Evolutionary conservation across 768 basidiomycete species (phyloP).

Genomic region (Suillus americanus): DNA sequence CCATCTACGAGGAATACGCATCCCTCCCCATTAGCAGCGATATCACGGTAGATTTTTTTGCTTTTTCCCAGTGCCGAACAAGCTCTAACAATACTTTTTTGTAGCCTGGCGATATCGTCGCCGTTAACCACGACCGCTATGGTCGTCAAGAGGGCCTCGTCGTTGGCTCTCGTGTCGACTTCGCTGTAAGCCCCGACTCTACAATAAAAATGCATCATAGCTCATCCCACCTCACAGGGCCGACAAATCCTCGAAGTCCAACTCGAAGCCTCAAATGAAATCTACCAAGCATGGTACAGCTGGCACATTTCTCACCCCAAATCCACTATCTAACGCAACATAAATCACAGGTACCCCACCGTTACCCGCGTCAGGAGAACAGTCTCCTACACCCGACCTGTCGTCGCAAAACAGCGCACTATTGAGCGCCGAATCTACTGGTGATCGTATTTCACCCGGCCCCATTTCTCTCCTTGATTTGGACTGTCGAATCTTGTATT

Average conservation of each 20-base stretch:
- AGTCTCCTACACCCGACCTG: conserved; percentile 56
- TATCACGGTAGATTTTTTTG: conserved; percentile 30
- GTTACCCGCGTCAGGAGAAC: conserved; percentile 79
- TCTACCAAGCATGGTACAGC: conserved; percentile 67
- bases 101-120: conserved; percentile 80
- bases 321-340: conserved; percentile 8
- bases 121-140: conserved; percentile 61
- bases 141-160: conserved; percentile 80
- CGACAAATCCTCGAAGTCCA: conserved; percentile 83
- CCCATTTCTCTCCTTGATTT: conserved; percentile 9
- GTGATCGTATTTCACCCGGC: conserved; percentile 38
- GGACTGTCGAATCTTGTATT: conserved; percentile 34
- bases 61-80: neutral
- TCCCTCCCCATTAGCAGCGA: conserved; percentile 29
- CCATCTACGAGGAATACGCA: conserved; percentile 35
- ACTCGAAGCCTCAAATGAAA: conserved; percentile 57
- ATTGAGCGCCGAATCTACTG: conserved; percentile 77
- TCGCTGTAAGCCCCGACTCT: conserved; percentile 44
- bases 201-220: neutral
- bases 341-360: conserved; percentile 59
- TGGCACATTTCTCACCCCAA: neutral
- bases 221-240: conserved; percentile 46
- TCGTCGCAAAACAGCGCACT: conserved; percentile 50
- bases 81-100: conserved; percentile 7
- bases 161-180: conserved; percentile 72